phyloP scores from a whole-genome alignment of 805 yeast species.

The Yarrowia deformans region DNA sequence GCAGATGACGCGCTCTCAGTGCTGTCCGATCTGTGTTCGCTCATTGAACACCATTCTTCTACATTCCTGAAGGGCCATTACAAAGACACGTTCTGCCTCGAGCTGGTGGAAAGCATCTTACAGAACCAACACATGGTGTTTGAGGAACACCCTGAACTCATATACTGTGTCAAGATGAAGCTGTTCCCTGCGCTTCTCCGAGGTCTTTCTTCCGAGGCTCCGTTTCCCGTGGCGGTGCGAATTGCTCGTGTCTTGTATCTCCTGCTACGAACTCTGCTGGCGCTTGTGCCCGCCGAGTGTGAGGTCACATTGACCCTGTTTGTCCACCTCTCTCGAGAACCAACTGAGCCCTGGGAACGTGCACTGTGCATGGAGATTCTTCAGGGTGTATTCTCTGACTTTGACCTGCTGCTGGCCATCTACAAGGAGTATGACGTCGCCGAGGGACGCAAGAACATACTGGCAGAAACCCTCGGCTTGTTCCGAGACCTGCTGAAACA shows the following conservation, averaged over 20 bases:
- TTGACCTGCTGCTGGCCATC: conserved; percentile 58
- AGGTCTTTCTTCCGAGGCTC: conserved; percentile 63
- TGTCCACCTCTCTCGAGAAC: conserved; percentile 69
- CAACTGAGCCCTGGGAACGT: conserved; percentile 74
- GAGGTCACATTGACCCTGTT: conserved; percentile 80
- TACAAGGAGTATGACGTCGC: conserved; percentile 68
- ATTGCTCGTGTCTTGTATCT: conserved; percentile 74
- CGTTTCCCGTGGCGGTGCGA: conserved; percentile 75
- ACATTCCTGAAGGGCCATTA: conserved; percentile 55
- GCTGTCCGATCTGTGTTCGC: conserved; percentile 73
- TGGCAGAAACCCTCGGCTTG: conserved; percentile 60
- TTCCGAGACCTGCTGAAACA: conserved; percentile 47
- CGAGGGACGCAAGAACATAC: conserved; percentile 64
- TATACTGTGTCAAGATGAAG: conserved; percentile 67
- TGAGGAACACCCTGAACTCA: conserved; percentile 66
- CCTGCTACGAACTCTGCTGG: conserved; percentile 66
- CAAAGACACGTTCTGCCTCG: conserved; percentile 75
- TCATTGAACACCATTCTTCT: conserved; percentile 65
- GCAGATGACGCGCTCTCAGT: conserved; percentile 75
- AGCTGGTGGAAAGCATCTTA: conserved; percentile 79
- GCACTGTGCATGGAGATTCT: conserved; percentile 76
- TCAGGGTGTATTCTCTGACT: conserved; percentile 65
- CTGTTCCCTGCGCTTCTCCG: conserved; percentile 80
- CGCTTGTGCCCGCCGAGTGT: conserved; percentile 72
- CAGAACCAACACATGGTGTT: conserved; percentile 68